Evolutionary conservation across 805 yeast genomes (phyloP), one percentile per base, ranked within the genome.

Genomic region (Metschnikowia hibisci): DNA sequence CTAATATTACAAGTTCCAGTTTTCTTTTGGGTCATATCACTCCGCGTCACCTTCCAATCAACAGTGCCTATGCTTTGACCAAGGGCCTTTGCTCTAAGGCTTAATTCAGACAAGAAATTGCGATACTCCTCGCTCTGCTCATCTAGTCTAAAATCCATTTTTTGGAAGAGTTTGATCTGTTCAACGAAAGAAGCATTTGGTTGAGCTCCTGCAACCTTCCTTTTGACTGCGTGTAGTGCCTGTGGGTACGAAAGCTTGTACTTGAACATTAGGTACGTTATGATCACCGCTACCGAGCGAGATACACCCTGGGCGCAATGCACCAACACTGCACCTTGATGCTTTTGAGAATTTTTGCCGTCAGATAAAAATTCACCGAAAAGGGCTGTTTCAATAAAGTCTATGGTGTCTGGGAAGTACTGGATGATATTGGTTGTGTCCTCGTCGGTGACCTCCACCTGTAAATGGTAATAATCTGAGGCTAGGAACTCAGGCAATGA

Each of bases 141-240:
- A 29, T 61, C 64, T 15, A 67, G 56, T 13, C 51, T 55, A 43
- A 55, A 62, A 1, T 55, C 57, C 61, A 66, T 62, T 11, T 52
- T 44, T 18, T 80, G 75, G 60, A 77, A 91, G 4, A 88, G 57
- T 33, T 74, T 61, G 45, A 91, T 69, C 63, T 91, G 99, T 46
- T 77, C 77, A 56, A 76, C 57, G 57, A 93, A 93, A 14, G 84
- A 80, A 4, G 71, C 77, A 62, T 88, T 91, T 20, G 96, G 96
- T 47, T 75, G 73, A 4, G 81, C 80, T 4, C 70, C 69, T 3
- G 76, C 60, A 46, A 84, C 73, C 52, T 77, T 82, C 48, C 90
- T 63, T 48, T 71, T 74, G n/a, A 91, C 82, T 0, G 91, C 91
- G 63, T 84, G 82, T 6, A 87, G 54, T 0, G 96, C 85, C 50